A percentile compares a stretch with the other conserved stretches of the same genome.
phyloP scores from a whole-genome alignment of 176 grass and related monocot genomes.

The Rhipidocladum racemiflorum region DNA sequence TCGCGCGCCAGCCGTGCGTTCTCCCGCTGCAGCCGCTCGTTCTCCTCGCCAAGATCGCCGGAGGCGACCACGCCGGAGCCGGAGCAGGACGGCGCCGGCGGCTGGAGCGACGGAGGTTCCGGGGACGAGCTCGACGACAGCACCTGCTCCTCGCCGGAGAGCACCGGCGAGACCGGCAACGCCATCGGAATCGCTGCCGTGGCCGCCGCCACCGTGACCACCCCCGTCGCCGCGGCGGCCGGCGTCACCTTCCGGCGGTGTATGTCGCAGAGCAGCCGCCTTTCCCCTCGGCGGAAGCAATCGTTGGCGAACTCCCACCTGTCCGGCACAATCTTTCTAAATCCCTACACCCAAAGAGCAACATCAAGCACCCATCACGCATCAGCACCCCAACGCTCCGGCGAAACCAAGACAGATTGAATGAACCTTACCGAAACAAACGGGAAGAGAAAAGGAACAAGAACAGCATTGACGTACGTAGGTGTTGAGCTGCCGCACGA shows the following conservation, averaged over 20 bases:
- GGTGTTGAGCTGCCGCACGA: slow-evolving; percentile 95
- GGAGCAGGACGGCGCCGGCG: slow-evolving; percentile 21
- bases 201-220: background rate
- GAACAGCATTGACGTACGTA: slow-evolving; percentile 40
- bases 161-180: slow-evolving; percentile 44
- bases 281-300: slow-evolving; percentile 66
- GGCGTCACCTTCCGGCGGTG: slow-evolving; percentile 60
- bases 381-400: background rate
- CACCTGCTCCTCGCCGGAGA: slow-evolving; percentile 67
- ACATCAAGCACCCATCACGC: background rate
- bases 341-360: slow-evolving; percentile 41
- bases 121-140: slow-evolving; percentile 65
- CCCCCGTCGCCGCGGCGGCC: background rate
- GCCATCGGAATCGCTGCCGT: slow-evolving; percentile 46
- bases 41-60: slow-evolving; percentile 55
- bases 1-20: slow-evolving; percentile 65
- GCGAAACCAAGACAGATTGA: background rate
- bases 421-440: background rate
- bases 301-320: slow-evolving; percentile 91
- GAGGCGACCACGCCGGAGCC: slow-evolving; percentile 19
- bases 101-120: slow-evolving; percentile 2
- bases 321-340: slow-evolving; percentile 76
- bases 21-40: slow-evolving; percentile 59
- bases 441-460: background rate
- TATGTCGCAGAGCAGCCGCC: slow-evolving; percentile 62